A percentile compares a stretch with the other conserved stretches of the same genome.
Evolutionary conservation across 1,284 basidiomycete genomes (phyloP).

Genomic region (Coniophora puteana): DNA sequence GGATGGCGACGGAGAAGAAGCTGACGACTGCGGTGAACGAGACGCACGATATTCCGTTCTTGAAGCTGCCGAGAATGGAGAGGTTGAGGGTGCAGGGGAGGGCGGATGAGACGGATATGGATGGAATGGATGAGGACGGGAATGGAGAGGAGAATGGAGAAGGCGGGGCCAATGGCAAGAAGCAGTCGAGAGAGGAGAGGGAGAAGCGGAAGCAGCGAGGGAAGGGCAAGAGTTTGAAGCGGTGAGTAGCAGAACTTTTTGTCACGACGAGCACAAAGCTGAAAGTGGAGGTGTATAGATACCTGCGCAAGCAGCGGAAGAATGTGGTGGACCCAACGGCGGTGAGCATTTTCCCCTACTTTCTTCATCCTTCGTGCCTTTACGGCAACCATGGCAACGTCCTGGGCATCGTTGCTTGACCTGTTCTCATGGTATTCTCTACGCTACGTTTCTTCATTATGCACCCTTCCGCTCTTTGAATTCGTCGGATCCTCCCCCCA

Average conservation of each 20-base stretch:
- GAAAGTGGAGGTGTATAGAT: too few species aligned
- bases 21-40: conserved; percentile 54
- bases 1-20: conserved; percentile 60
- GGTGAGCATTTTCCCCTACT: conserved; percentile 43
- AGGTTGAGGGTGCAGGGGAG: conserved; percentile 69
- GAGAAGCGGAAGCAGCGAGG: conserved; percentile 84
- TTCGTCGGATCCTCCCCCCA: too few species aligned
- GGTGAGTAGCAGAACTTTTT: conserved; percentile 41
- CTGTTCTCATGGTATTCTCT: too few species aligned
- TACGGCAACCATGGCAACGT: conserved; percentile 3
- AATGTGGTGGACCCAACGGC: conserved; percentile 88
- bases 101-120: conserved; percentile 63
- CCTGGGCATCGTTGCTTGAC: too few species aligned
- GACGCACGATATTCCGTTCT: conserved; percentile 56
- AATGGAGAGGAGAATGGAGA: conserved; percentile 35
- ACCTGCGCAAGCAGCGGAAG: conserved; percentile 85
- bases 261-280: too few species aligned
- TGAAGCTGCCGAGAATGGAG: conserved; percentile 71
- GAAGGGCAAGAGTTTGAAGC: conserved; percentile 80
- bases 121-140: conserved; percentile 32
- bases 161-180: conserved; percentile 32
- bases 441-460: too few species aligned
- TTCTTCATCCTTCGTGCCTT: neutral
- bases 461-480: too few species aligned
- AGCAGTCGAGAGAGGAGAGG: conserved; percentile 43